Base-by-base conservation (phyloP, 352 stramenopile genomes). In the Blastocystis sp. region DNA sequence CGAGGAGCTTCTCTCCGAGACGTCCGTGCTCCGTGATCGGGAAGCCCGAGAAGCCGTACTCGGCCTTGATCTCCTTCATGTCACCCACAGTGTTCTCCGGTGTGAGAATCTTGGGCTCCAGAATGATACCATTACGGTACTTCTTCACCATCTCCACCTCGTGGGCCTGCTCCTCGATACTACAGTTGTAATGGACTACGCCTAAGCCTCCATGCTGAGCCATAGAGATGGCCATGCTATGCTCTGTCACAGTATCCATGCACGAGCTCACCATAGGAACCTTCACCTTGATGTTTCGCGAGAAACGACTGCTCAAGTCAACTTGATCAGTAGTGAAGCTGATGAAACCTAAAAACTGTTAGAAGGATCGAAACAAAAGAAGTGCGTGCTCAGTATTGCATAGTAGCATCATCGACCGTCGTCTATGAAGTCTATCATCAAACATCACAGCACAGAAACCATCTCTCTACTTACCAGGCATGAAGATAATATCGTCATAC, bases 121-220 rank as follows among this genome's bases (percentile, higher is more conserved):
- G 55, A 63, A 91, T 91, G 45, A 91, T 90, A 41, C 90, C 90
- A 26, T 66, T 90, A 43, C 90, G 90, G 76, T 90, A 92, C 24
- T 41, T 54, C 70, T 92, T 92, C 45, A 91, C 90, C 26, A 95
- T 92, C 45, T 91, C 91, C 91, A 97, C 95, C 90, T 96, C 94
- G 90, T 95, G 95, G 34, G 94, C 96, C 92, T 99, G 97, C 87
- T 98, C 96, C 89, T 98, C 95, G 39, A 98, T 91, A 39, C 93
- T 97, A 93, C 98, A 98, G 94, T 99, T 99, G 92, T 98, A 99
- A 93, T 99, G 98, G 90, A 99, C 99, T 90, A 99, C 98, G 43
- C 98, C 98, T 88, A 99, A 98, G 47, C 96, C 95, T 55, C 98
- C 98, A 92, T 99, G 96, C 50, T 99, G 93, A 6, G 97, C 98